phyloP scores from a whole-genome alignment of 495 filamentous ascomycete genomes.

The Aspergillus nanangensis region DNA sequence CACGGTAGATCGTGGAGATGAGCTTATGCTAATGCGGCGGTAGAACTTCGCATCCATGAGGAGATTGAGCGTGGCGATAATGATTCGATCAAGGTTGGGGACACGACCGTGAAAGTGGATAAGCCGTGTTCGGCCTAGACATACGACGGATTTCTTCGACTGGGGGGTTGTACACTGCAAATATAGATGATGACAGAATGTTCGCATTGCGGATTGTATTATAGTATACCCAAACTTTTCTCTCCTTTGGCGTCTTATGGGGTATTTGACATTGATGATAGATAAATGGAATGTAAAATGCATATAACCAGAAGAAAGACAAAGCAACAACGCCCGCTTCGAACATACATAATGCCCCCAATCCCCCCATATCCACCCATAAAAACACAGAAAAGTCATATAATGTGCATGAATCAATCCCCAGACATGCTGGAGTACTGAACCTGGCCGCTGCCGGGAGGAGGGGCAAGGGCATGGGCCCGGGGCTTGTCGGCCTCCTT shows the following conservation, averaged over 20 bases:
- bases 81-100: constrained; percentile 66
- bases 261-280: constrained; percentile 26
- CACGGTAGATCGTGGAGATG: constrained; percentile 1
- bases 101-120: constrained; percentile 40
- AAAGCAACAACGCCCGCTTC: constrained; percentile 43
- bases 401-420: constrained; percentile 47
- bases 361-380: constrained; percentile 3
- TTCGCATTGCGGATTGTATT: constrained; percentile 27
- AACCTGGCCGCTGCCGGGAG: constrained; percentile 76
- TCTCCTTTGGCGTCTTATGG: constrained; percentile 29
- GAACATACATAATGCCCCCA: constrained; percentile 26
- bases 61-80: constrained; percentile 91
- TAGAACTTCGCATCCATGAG: constrained; percentile 84
- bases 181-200: constrained; percentile 3
- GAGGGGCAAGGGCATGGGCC: constrained; percentile 61
- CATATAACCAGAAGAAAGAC: constrained; percentile 30
- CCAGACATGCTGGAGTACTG: constrained; percentile 83
- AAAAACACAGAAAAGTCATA: constrained; percentile 3
- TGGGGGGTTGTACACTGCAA: background rate
- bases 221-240: constrained; percentile 45
- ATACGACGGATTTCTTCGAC: background rate
- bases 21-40: constrained; percentile 6
- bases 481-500: constrained; percentile 40
- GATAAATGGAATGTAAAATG: constrained; percentile 22
- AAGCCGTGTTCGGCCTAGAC: constrained; percentile 39